phyloP scores from a whole-genome alignment of 78 protist species.

The Dictyostelium citrinum region DNA sequence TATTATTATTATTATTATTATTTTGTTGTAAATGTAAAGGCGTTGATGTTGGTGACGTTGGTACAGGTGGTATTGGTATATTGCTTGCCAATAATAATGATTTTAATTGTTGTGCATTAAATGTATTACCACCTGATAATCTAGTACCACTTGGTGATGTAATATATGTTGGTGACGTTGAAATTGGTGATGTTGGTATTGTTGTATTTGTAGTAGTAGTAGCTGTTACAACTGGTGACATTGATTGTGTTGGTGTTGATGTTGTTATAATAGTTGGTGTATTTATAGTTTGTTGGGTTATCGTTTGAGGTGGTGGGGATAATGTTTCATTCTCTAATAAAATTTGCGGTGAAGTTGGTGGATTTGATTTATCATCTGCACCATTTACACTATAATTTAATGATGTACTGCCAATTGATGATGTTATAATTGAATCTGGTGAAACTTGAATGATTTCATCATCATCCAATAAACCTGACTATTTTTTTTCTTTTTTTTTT shows the following conservation, averaged over 20 bases:
- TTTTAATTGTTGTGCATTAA: neutral
- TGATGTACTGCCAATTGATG: neutral
- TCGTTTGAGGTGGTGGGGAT: neutral
- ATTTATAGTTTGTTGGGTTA: neutral
- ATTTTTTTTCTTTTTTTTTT: neutral
- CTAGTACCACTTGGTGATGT: neutral
- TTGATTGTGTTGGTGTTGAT: neutral
- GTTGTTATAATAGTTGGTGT: neutral
- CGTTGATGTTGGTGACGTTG: neutral
- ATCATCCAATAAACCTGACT: constrained; percentile 36
- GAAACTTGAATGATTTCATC: constrained; percentile 33
- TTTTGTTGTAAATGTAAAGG: neutral
- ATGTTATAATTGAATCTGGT: constrained; percentile 1
- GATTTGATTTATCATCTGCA: neutral
- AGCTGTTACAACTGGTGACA: neutral
- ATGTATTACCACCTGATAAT: neutral
- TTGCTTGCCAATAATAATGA: neutral
- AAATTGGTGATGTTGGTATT: neutral
- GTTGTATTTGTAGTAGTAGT: neutral
- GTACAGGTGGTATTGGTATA: constrained; percentile 15
- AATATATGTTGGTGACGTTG: neutral
- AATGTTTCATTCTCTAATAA: neutral
- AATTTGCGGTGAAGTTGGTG: neutral
- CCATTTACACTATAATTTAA: neutral
- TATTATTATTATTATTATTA: neutral